Percentiles rank a stretch among this genome's conserved stretches.
Evolutionary conservation across 768 basidiomycete genomes (phyloP).

Genomic region (Collybiopsis luxurians): DNA sequence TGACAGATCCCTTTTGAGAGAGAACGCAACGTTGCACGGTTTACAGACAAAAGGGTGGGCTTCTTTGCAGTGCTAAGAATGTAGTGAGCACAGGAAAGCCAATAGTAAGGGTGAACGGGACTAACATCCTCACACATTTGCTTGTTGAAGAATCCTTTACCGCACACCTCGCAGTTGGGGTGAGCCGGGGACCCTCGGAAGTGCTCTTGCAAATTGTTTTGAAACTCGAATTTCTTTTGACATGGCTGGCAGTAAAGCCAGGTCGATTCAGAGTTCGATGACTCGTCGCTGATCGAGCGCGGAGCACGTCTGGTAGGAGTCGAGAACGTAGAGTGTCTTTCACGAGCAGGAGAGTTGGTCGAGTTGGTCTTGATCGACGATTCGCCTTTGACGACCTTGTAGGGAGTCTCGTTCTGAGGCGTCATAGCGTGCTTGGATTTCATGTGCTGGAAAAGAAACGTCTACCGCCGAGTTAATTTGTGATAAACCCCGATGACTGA

Average conservation of each 20-base stretch:
- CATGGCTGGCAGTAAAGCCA: background rate
- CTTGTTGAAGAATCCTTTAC: background rate
- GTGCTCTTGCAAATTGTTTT: background rate
- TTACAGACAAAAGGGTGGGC: background rate
- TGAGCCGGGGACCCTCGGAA: conserved; percentile 3
- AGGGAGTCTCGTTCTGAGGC: too few relatives aligned
- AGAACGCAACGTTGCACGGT: background rate
- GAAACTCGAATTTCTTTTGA: background rate
- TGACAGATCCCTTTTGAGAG: background rate
- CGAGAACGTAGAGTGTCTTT: background rate
- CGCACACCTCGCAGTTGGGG: background rate
- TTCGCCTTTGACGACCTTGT: too few relatives aligned
- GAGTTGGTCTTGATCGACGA: too few relatives aligned
- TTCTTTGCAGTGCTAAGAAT: background rate
- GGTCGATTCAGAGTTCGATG: background rate
- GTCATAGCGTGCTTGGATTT: too few relatives aligned
- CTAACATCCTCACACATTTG: background rate
- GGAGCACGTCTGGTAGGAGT: too few relatives aligned
- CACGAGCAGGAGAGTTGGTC: too few relatives aligned
- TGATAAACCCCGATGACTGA: too few relatives aligned
- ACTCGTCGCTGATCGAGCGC: too few relatives aligned
- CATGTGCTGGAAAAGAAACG: too few relatives aligned
- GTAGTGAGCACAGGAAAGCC: background rate
- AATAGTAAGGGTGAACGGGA: too few relatives aligned
- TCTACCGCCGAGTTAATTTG: too few relatives aligned